Evolutionary conservation across 306 rosid genomes (phyloP), one percentile per base, ranked within the genome.

Genomic region (Corylus avellana): DNA sequence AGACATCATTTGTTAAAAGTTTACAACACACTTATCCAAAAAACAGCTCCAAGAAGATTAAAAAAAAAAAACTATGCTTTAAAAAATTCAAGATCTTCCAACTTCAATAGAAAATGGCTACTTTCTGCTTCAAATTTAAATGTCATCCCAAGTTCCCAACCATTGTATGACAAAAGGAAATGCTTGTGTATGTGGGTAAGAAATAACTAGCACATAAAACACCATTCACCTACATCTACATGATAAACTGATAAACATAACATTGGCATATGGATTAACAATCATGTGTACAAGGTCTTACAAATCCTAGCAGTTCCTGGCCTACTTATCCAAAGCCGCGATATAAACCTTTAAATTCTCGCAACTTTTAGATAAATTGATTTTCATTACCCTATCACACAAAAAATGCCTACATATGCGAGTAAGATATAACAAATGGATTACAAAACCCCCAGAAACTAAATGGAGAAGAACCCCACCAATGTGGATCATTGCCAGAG

Each of bases 401-500:
- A 74, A n/a, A 56, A 66, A 35, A 68, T 50, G 48, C 7, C 12
- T 37, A 73, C 42, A 50, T 17, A 74, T 50, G 55, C 27, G 63
- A 13, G 32, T 37, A 35, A 53, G 58, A 42, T 3, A 37, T 1
- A 51, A 62, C 67, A 59, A 72, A 39, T 50, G 56, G 16, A 32
- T 11, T 46, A 54, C 42, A 75, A 25, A 79, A 12, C 64, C 63
- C 53, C 51, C 47, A 82, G 67, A 76, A 66, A 80, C 44, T 57
- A 78, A 71, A 68, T 67, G 72, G 50, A 77, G 63, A n/a, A 75
- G 82, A 84, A 74, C 53, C 91, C 80, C 83, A 92, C 98, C 97
- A 88, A 72, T 94, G 98, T 7, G 92, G 97, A 89, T 90, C 92
- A 54, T 56, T 78, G 67, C 90, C 92, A 22, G 96, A 84, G 72